A percentile compares a stretch with the other conserved stretches of the same genome.
These are phyloP conservation scores for Candida orba DNA, from an alignment of 805 yeast species.

Conservation along the genomic window DNA sequence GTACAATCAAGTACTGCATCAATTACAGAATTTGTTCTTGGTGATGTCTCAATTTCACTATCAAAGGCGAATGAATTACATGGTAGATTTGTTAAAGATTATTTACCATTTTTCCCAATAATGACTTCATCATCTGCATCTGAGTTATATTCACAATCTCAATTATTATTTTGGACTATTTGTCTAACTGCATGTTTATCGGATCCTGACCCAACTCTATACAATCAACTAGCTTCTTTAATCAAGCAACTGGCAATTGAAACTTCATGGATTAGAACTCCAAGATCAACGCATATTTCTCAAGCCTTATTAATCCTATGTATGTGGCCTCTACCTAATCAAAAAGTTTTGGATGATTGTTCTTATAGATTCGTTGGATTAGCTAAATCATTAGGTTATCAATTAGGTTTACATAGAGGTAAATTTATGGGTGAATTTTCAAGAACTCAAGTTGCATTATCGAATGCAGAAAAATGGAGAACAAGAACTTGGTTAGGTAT, in stretches of 20 bases:
- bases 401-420: slow-evolving; percentile 86
- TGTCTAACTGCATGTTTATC: slow-evolving; percentile 79
- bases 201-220: slow-evolving; percentile 80
- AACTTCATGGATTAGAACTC: slow-evolving; percentile 89
- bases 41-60: slow-evolving; percentile 62
- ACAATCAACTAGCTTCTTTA: slow-evolving; percentile 65
- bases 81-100: slow-evolving; percentile 54
- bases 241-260: slow-evolving; percentile 85
- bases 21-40: slow-evolving; percentile 62
- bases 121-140: slow-evolving; percentile 62
- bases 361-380: slow-evolving; percentile 83
- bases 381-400: slow-evolving; percentile 78
- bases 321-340: slow-evolving; percentile 90
- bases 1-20: slow-evolving; percentile 18
- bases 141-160: slow-evolving; percentile 77
- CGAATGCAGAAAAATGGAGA: slow-evolving; percentile 91
- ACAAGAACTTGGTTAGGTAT: slow-evolving; percentile 89
- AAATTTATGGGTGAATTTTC: slow-evolving; percentile 87
- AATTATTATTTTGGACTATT: slow-evolving; percentile 84
- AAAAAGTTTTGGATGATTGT: slow-evolving; percentile 86
- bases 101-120: slow-evolving; percentile 75
- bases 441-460: slow-evolving; percentile 79
- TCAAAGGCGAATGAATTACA: slow-evolving; percentile 70
- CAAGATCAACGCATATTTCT: slow-evolving; percentile 87
- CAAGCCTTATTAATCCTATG: slow-evolving; percentile 82